Evolutionary conservation across 2,329 filamentous ascomycete genomes (phyloP), one percentile per base, ranked within the genome.

Genomic region (Cyphellophora europaea): DNA sequence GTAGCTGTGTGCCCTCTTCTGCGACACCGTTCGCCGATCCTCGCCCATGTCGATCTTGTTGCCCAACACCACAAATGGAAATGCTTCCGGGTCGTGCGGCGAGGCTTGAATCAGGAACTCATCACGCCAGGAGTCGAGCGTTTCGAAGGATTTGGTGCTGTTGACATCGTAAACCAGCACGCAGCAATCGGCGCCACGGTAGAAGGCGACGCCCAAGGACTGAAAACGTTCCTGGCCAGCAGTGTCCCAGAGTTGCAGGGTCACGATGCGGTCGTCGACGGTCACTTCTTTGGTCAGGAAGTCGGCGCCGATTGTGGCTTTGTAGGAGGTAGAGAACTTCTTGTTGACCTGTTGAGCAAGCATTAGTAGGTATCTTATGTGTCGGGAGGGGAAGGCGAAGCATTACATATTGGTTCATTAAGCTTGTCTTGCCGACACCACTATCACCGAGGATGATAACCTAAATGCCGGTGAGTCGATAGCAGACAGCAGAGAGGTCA

Each of bases 381-480:
- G 30, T 15, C 6, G 13, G 13, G 25, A 27, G 13, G 32, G 29
- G 11, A 27, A 41, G 51, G 3, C 8, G 17, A 19, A 50, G 50
- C 14, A 29, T 15, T 78, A 96, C 91, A 84, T 96, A 98, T 96
- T 98, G 91, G 69, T 98, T 98, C 91, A 98, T 98, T 76, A 98
- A 79, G 65, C 87, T 95, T 43, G 91, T 98, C 75, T 98, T 98
- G 61, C 91, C 91, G 44, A 98, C 91, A 67, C 91, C 91, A 64
- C 89, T 96, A 64, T 98, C 91, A 53, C 91, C 91, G 52, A 98
- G 80, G 66, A 98, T 96, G 56, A 98, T 98, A 56, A 98, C 88
- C 89, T 96, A 53, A 11, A 38, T 39, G 5, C 32, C 17, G 33
- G 35, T 40, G 35, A 27, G 40, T 11, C 16, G 13, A 39, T 40